Conservation (phyloP, 148 eudicot genomes). For the Arbutus unedo region DNA sequence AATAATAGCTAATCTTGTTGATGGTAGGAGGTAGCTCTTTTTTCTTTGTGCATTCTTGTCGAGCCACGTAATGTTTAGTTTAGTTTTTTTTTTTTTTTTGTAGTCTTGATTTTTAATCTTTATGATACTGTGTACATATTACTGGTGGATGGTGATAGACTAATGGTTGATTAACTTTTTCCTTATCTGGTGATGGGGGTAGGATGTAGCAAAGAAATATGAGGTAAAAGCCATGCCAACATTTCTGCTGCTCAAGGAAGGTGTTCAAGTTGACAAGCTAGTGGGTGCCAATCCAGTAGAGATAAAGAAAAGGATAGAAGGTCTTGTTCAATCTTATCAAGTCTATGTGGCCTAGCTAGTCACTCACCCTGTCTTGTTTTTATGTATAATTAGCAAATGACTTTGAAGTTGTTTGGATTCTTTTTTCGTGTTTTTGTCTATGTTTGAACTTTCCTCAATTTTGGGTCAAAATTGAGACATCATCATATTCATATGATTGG, state of each 20-base stretch:
- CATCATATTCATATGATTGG: too few species aligned
- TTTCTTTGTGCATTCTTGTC: not conserved
- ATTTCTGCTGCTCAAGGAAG: conserved; percentile 62
- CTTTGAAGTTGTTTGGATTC: not conserved
- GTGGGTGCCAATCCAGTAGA: conserved; percentile 89
- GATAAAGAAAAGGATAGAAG: conserved; percentile 52
- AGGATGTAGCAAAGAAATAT: conserved; percentile 33
- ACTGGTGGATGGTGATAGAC: not conserved
- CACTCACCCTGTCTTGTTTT: not conserved
- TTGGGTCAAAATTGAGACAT: too few species aligned
- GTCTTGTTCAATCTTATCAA: conserved; percentile 31
- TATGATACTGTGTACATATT: not conserved
- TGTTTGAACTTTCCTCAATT: not conserved
- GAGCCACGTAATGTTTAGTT: not conserved
- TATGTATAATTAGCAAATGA: not conserved
- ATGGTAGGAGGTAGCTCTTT: not conserved
- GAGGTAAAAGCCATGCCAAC: conserved; percentile 92
- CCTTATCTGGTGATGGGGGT: not conserved
- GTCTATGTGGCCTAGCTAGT: conserved; percentile 29
- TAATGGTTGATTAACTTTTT: not conserved
- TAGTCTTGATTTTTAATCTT: not conserved
- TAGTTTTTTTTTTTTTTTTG: too few species aligned
- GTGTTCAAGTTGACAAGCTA: conserved; percentile 48
- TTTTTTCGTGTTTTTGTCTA: not conserved
- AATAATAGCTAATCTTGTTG: not conserved